Evolutionary conservation across 768 basidiomycete genomes (phyloP).

Genomic region (Tephrocybe sp.): DNA sequence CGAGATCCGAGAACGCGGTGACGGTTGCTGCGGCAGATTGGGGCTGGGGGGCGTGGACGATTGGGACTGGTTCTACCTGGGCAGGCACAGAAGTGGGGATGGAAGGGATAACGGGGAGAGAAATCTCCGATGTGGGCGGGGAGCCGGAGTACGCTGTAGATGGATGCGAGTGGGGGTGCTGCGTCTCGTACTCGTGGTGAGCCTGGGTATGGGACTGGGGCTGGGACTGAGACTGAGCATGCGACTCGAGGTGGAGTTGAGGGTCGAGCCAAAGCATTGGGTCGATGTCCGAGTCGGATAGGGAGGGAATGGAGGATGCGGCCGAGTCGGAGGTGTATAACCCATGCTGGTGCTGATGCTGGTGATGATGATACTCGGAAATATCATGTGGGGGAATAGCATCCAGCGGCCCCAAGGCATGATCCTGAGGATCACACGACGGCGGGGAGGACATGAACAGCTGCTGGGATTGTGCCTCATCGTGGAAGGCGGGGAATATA

Average conservation of each 20-base stretch:
- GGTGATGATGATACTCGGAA: background rate
- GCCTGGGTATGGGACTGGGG: background rate
- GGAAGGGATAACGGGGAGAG: constrained; percentile 6
- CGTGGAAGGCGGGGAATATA: constrained; percentile 4
- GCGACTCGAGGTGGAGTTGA: constrained; percentile 12
- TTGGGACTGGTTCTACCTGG: background rate
- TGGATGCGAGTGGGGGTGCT: constrained; percentile 24
- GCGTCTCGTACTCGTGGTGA: too few relatives aligned
- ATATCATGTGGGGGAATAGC: constrained; percentile 20
- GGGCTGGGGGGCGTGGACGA: constrained; percentile 24
- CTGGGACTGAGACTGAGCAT: too few relatives aligned
- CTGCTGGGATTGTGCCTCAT: background rate
- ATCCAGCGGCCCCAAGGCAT: constrained; percentile 24
- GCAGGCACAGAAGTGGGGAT: background rate
- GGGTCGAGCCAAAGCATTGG: constrained; percentile 14
- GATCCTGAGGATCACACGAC: constrained; percentile 4
- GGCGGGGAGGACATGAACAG: constrained; percentile 14
- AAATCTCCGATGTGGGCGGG: constrained; percentile 18
- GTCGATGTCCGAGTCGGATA: constrained; percentile 15
- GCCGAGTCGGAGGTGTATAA: constrained; percentile 14
- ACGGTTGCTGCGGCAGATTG: constrained; percentile 11
- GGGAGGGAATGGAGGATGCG: constrained; percentile 14
- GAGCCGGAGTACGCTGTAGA: constrained; percentile 45
- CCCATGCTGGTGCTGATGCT: background rate
- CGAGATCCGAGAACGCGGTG: constrained; percentile 10